Evolutionary conservation across 2,329 filamentous ascomycete genomes (phyloP), one percentile per base, ranked within the genome.

Genomic region (Epichloe scottii): DNA sequence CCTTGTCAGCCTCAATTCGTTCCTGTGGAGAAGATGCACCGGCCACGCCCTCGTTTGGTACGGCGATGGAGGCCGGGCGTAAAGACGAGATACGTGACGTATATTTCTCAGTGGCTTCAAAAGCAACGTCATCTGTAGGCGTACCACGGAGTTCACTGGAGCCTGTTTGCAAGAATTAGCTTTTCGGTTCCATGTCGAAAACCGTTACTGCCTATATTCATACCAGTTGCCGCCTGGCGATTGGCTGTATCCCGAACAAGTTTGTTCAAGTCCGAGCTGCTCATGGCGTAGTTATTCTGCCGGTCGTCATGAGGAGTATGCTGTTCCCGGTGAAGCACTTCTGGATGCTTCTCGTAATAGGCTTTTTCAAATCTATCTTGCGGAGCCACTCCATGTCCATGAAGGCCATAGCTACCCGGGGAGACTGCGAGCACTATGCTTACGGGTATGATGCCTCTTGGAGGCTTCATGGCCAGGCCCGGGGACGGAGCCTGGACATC

Each of bases 401-500:
- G 90, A 51, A 95, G 79, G 55, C 91, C 90, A 62, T 97, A 97
- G 71, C 89, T 95, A 52, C 89, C 91, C 3, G 89, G 87, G 1
- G 90, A 78, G 67, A 26, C 80, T 77, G 38, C 81, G 73, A 37
- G 84, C 85, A 65, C 88, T 94, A 54, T 78, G 81, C 68, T 80
- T 88, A 55, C 89, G 82, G 49, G 76, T 72, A 62, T 90, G 86
- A 54, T 81, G 68, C 57, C 73, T 76, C 54, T 74, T 73, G 50
- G 58, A 57, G 46, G 66, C 67, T 3, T 68, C 64, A 4, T 68
- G 59, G 43, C 67, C 66, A 8, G 83, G 84, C 2, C 82, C 79
- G 1, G 90, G 2, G 90, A 93, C 2, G 93, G 93, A 14, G 93
- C 93, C 70, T 98, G 93, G 10, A 97, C 93, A 64, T 97, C 91